phyloP scores from a whole-genome alignment of 257 asterid genomes.

The Scutellaria baicalensis region DNA sequence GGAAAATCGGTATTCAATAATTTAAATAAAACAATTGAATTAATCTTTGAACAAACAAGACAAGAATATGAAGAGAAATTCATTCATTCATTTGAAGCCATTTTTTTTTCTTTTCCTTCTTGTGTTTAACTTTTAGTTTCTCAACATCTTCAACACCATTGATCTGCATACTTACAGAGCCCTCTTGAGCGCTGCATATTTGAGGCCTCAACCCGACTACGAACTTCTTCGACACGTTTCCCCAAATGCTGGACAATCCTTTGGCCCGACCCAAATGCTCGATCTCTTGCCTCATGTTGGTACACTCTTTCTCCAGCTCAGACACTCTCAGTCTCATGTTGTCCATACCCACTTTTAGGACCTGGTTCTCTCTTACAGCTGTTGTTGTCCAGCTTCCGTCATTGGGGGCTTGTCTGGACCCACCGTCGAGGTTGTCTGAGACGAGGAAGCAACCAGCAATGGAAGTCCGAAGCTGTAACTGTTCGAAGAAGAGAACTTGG shows the following conservation, averaged over 20 bases:
- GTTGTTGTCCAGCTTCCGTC: slow-evolving; percentile 64
- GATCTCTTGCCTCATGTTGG: slow-evolving; percentile 79
- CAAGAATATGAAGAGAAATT: neutral
- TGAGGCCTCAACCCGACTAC: slow-evolving; percentile 80
- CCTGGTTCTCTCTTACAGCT: slow-evolving; percentile 89
- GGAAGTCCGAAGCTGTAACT: slow-evolving; percentile 84
- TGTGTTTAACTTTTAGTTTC: slow-evolving; percentile 32
- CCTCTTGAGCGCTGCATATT: slow-evolving; percentile 96
- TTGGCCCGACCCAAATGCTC: slow-evolving; percentile 67
- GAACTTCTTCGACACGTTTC: slow-evolving; percentile 68
- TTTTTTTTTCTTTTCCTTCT: slow-evolving; percentile 42
- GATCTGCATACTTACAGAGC: slow-evolving; percentile 73
- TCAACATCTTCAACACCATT: slow-evolving; percentile 28
- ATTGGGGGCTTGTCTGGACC: slow-evolving; percentile 66
- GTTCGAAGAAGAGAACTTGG: slow-evolving; percentile 97
- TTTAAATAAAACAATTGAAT: too few relatives aligned
- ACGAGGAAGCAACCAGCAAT: slow-evolving; percentile 95
- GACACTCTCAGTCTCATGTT: slow-evolving; percentile 87
- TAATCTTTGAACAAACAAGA: too few relatives aligned
- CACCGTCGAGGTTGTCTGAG: slow-evolving; percentile 76
- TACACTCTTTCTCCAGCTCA: slow-evolving; percentile 90
- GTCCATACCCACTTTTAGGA: slow-evolving; percentile 93
- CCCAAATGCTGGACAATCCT: slow-evolving; percentile 57
- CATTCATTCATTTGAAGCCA: neutral
- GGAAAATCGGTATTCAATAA: too few relatives aligned